Evolutionary conservation across 257 asterid species (phyloP).

Genomic region (Nyctanthes arbortristis): DNA sequence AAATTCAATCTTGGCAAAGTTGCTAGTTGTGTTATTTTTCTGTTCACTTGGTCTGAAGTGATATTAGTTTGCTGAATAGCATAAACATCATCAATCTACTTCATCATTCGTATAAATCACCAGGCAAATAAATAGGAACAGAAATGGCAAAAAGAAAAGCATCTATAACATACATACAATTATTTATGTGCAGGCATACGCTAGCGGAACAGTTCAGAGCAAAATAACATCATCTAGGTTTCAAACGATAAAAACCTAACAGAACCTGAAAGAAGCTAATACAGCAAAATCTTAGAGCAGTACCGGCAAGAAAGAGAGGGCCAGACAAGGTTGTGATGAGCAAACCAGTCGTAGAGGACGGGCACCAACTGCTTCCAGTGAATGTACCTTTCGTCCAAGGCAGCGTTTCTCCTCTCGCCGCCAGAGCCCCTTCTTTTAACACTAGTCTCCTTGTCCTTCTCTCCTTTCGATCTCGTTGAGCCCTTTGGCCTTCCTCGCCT

Average conservation of each 20-base stretch:
- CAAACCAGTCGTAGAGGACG: slow-evolving; percentile 61
- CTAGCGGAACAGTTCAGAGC: not conserved
- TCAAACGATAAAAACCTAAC: not conserved
- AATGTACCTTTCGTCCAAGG: slow-evolving; percentile 43
- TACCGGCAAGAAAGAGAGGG: slow-evolving; percentile 66
- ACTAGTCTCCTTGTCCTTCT: not conserved
- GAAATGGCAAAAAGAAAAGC: too few relatives aligned
- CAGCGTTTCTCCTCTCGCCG: not conserved
- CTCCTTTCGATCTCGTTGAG: not conserved
- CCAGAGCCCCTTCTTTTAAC: too few relatives aligned
- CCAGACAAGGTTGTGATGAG: slow-evolving; percentile 59
- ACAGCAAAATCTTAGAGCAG: not conserved
- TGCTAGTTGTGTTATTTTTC: too few relatives aligned
- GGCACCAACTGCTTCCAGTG: slow-evolving; percentile 59
- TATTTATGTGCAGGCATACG: not conserved
- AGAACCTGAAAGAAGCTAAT: slow-evolving; percentile 22
- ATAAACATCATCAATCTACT: too few relatives aligned
- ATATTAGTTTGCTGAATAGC: too few relatives aligned
- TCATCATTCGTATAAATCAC: too few relatives aligned
- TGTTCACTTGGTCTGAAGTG: too few relatives aligned
- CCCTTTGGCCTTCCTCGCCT: too few relatives aligned
- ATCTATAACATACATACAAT: not conserved
- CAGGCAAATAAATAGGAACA: not conserved
- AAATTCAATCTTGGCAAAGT: too few relatives aligned
- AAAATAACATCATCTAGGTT: not conserved